phyloP scores from a whole-genome alignment of 2,329 filamentous ascomycete genomes.

The Didymella keratinophila region DNA sequence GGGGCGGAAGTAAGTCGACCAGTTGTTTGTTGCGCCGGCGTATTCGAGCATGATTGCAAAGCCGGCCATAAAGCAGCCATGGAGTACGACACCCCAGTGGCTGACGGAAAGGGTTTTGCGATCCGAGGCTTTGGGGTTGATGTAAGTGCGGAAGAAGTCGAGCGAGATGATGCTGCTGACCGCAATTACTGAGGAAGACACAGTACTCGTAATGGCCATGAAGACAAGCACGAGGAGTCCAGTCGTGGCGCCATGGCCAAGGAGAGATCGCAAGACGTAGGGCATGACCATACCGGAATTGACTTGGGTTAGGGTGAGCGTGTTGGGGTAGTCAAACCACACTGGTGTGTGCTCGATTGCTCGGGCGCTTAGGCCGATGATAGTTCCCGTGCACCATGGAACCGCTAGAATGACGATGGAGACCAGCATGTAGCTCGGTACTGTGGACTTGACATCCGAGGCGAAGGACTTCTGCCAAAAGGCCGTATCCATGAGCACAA shows the following conservation, averaged over 20 bases:
- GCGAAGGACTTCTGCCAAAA: conserved; percentile 27
- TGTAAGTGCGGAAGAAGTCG: conserved; percentile 84
- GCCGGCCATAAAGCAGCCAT: conserved; percentile 76
- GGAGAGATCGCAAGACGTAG: conserved; percentile 28
- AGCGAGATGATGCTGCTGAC: conserved; percentile 87
- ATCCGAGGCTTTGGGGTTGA: conserved; percentile 77
- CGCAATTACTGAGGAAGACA: conserved; percentile 59
- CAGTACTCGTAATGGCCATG: conserved; percentile 55
- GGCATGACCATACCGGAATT: conserved; percentile 30
- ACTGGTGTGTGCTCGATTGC: conserved; percentile 50
- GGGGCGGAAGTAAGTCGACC: conserved; percentile 83
- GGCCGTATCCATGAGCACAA: conserved; percentile 24
- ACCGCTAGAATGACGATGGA: conserved; percentile 22
- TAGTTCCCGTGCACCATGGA: conserved; percentile 44
- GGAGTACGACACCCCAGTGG: conserved; percentile 74
- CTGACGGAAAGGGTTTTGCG: conserved; percentile 78
- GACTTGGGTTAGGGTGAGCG: conserved; percentile 21
- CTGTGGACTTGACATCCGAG: conserved; percentile 20
- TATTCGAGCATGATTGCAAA: conserved; percentile 73
- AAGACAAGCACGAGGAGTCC: conserved; percentile 50
- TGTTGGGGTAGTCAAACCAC: conserved; percentile 52
- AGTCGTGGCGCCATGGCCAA: conserved; percentile 28
- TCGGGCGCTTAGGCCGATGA: conserved; percentile 53
- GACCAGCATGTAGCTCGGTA: conserved; percentile 23
- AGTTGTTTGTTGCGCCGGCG: conserved; percentile 71